Evolutionary conservation across 2,329 filamentous ascomycete species (phyloP), one percentile per base, ranked within the genome.

Genomic region (Ophiostoma populinum): DNA sequence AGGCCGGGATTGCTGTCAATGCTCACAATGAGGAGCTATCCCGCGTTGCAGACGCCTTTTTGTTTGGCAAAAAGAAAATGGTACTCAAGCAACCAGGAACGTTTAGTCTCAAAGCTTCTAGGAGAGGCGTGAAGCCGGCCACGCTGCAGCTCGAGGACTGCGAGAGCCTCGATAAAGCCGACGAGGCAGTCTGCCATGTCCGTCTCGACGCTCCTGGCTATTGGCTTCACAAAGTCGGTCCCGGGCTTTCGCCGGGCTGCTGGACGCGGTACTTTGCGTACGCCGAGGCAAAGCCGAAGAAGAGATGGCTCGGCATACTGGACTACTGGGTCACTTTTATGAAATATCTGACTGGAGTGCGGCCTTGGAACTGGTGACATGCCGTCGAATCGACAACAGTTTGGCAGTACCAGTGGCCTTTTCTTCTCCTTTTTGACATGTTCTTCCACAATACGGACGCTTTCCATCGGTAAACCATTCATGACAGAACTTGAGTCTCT

Each of bases 401-500:
- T 16, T 17, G 20, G 10, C 17, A 18, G 9, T 30, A 30, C 20
- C 6, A n/a, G 15, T 17, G 18, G 7, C 4, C 7, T 29, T 6
- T 28, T 29, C 7, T 30, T 20, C 24, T 15, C 7, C n/a, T 31
- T 13, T 32, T 9, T 12, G 16, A 22, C 7, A 22, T n/a, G n/a
- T n/a, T n/a, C n/a, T n/a, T n/a, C n/a, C n/a, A n/a, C n/a, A n/a
- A n/a, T n/a, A n/a, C n/a, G n/a, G n/a, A n/a, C n/a, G n/a, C n/a
- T n/a, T n/a, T n/a, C n/a, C n/a, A n/a, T n/a, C n/a, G n/a, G 13
- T 21, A 28, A 28, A 20, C 12, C 8, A 27, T 34, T 20, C 32
- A 31, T 25, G 28, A 30, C 29, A 31, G 29, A 31, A 31, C 29
- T 40, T 34, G 22, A 36, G 25, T 34, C 27, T 36, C 25, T 30